phyloP scores from a whole-genome alignment of 2,329 filamentous ascomycete species.

The Cladobotryum protrusum region DNA sequence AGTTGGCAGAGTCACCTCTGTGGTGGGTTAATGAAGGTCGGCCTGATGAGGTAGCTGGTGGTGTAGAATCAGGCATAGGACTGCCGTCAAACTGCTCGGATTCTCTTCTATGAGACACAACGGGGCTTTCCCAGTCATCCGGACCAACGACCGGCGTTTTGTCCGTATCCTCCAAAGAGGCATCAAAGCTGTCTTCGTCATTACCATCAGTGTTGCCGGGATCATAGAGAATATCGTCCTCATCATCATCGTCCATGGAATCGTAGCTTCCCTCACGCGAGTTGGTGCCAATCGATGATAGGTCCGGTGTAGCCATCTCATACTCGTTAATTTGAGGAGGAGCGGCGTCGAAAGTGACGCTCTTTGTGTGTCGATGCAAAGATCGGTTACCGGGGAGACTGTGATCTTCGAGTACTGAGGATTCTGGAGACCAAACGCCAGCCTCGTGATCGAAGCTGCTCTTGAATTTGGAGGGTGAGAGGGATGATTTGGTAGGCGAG shows the following conservation, averaged over 20 bases:
- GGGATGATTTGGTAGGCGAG: constrained; percentile 85
- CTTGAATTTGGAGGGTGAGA: constrained; percentile 63
- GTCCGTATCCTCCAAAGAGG: constrained; percentile 87
- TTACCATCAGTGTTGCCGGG: constrained; percentile 35
- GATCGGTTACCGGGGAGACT: constrained; percentile 59
- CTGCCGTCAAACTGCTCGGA: constrained; percentile 55
- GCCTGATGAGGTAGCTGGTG: constrained; percentile 34
- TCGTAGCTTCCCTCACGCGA: constrained; percentile 93
- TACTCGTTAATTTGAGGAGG: constrained; percentile 96
- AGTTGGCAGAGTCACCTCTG: constrained; percentile 67
- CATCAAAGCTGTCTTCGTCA: constrained; percentile 92
- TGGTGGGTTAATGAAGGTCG: constrained; percentile 46
- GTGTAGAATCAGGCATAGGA: constrained; percentile 54
- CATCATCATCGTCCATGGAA: constrained; percentile 68
- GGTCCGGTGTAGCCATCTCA: constrained; percentile 92
- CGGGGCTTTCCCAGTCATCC: constrained; percentile 76
- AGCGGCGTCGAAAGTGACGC: constrained; percentile 91
- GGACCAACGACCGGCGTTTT: constrained; percentile 98
- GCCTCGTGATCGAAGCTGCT: constrained; percentile 64
- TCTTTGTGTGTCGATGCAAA: constrained; percentile 83
- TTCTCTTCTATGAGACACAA: constrained; percentile 21
- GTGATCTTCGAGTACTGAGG: constrained; percentile 51
- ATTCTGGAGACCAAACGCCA: constrained; percentile 62
- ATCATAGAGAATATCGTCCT: constrained; percentile 57
- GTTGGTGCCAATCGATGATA: constrained; percentile 84